A percentile compares a stretch with the other conserved stretches of the same genome.
Conservation (phyloP, 192 early-diverging fungal genomes). For the Helicostylum pulchrum region DNA sequence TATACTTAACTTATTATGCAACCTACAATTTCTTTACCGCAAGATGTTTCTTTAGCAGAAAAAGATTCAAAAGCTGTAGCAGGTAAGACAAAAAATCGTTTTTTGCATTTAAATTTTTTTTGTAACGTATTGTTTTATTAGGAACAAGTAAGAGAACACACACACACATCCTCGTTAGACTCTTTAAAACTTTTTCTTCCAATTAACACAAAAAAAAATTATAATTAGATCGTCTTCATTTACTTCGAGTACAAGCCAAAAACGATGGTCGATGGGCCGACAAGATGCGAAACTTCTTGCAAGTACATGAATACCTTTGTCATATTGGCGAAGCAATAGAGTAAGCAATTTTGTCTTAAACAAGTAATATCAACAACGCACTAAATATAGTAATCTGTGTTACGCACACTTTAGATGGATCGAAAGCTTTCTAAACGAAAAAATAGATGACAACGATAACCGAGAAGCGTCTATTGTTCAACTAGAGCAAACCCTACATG, state of each 20-base stretch:
- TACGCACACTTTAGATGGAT: conserved; percentile 70
- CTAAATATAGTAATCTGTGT: conserved; percentile 8
- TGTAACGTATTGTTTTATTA: no score
- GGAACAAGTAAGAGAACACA: no score
- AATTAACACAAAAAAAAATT: not conserved
- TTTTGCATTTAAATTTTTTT: no score
- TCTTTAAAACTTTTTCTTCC: no score
- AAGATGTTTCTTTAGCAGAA: no score
- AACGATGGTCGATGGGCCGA: conserved; percentile 79
- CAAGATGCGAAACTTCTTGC: conserved; percentile 77
- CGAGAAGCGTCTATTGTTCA: conserved; percentile 51
- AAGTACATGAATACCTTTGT: conserved; percentile 99
- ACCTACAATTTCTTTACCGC: no score
- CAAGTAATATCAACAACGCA: not conserved
- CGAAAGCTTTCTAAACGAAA: conserved; percentile 84
- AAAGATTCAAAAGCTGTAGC: no score
- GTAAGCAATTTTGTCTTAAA: conserved; percentile 45
- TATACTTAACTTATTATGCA: no score
- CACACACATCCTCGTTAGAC: not conserved
- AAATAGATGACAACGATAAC: conserved; percentile 50
- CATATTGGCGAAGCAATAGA: conserved; percentile 99
- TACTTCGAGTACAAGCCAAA: conserved; percentile 39
- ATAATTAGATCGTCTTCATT: conserved; percentile 37
- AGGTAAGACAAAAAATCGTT: no score
- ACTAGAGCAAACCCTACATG: conserved; percentile 88